Conservation (phyloP, 1,284 basidiomycete genomes). For the Moesziomyces parantarcticus region DNA sequence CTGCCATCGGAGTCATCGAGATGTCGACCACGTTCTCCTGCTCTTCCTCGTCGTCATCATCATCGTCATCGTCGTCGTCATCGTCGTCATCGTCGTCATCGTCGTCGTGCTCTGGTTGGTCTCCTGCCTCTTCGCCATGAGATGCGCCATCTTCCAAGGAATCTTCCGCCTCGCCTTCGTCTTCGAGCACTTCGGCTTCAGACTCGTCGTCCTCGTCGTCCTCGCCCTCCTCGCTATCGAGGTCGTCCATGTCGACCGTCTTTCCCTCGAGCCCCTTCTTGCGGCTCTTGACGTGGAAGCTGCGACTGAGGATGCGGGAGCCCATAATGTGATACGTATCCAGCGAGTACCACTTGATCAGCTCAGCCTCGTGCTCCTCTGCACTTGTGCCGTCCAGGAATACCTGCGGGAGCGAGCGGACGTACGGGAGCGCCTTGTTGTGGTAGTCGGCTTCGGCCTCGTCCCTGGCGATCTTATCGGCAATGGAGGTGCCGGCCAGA, state of each 20-base stretch:
- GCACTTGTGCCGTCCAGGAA: constrained; percentile 44
- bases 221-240: constrained; percentile 51
- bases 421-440: constrained; percentile 66
- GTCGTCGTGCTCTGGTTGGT: constrained; percentile 8
- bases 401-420: constrained; percentile 57
- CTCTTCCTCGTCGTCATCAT: constrained; percentile 42
- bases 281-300: constrained; percentile 76
- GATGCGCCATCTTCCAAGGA: constrained; percentile 12
- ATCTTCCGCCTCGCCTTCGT: constrained; percentile 39
- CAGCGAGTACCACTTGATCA: constrained; percentile 75
- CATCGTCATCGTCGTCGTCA: constrained; percentile 45
- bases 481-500: constrained; percentile 83
- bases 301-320: constrained; percentile 89
- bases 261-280: constrained; percentile 40
- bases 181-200: constrained; percentile 49
- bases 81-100: constrained; percentile 17
- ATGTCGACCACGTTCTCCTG: constrained; percentile 73
- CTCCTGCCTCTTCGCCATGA: constrained; percentile 23
- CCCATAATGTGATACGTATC: constrained; percentile 89
- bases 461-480: constrained; percentile 86
- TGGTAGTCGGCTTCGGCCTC: constrained; percentile 83
- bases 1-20: constrained; percentile 96
- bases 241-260: constrained; percentile 55
- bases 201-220: constrained; percentile 46
- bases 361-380: constrained; percentile 14